Base-by-base conservation (phyloP, 345 rosid species). In the Geranium rotundifolium region DNA sequence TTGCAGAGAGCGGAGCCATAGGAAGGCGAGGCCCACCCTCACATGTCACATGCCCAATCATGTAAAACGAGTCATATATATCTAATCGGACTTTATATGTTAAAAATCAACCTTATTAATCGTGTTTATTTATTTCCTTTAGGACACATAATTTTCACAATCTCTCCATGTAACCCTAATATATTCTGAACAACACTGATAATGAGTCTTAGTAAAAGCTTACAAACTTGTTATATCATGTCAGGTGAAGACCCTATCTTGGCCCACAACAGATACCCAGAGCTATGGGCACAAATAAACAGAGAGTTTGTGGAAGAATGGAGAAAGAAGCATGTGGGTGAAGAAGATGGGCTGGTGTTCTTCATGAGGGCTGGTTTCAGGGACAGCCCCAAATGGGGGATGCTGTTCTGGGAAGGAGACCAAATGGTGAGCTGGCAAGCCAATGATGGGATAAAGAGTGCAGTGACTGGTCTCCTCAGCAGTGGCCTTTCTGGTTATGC, bases 401-500 rank as follows among this genome's bases (percentile, higher is more conserved):
- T 83, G 85, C 76, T 86, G 19, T 86, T 86, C 62, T 86, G 89
- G 92, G 89, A 86, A 78, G 92, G 89, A 63, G 89, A 86, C 65
- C 92, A 86, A 76, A 86, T 86, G 89, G 92, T 86, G 29, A 85
- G 91, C 73, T 85, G 87, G 88, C 91, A 85, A 61, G 72, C 77
- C 37, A 83, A 85, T 70, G 86, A 86, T 65, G 92, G 89, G 30
- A 83, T 86, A 70, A 86, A 83, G 76, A 86, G 92, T 69, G 72
- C 87, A 19, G 86, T 83, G 49, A 80, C 80, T 20, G 92, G 88
- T 61, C 75, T 86, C 3, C 76, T 86, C 64, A 86, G 87, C 71
- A 70, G 88, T 54, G 89, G 89, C 68, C 63, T 83, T 20, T 83
- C 82, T n/a, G 89, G 89, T 52, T 83, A 75, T 69, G 85, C 89